Base-by-base conservation (phyloP, 1,284 basidiomycete genomes). In the Rugosomyces carneus region DNA sequence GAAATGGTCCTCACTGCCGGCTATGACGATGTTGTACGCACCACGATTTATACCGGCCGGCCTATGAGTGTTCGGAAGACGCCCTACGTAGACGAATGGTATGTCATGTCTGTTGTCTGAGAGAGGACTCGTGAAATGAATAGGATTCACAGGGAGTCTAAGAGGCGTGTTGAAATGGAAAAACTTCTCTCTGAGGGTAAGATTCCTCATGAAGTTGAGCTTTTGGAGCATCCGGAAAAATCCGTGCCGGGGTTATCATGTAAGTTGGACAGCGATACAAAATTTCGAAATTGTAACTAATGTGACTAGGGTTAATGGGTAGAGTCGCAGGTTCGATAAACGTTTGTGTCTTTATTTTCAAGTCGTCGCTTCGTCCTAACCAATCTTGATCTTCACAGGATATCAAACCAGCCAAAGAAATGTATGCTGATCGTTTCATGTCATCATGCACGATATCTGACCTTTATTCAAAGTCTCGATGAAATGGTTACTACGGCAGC, bases 51-150 rank as follows among this genome's bases (percentile, higher is more conserved):
- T 65, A 81, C 82, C 34, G 92, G 93, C 7, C 78, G 93, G 37
- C 93, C 93, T 0, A 74, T 95, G 69, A 83, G 80, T 51, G 87
- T 93, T 11, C 68, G 83, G 50, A 86, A 79, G 65, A 85, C 89
- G 1, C 75, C 81, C 1, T 93, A 92, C 61, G 78, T 92, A 38
- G 63, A 65, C 8, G 76, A 81, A 61, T 83, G 81, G 80, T 75
- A 61, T 52, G 76, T 65, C 34, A 34, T 24, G 5, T 16, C 31
- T 31, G 31, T 15, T 23, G 2, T 3, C 16, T 5, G 13, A n/a
- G 20, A n/a, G 11, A 16, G n/a, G 3, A 2, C 6, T n/a, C 8
- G 24, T 44, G 5, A 52, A 38, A 15, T 38, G 35, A 9, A 43
- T 27, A 8, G 35, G 42, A 23, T 38, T 37, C 23, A 21, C 40